These are phyloP conservation scores for Heracleum sosnowskyi DNA, from an alignment of 129 eudicot species.

Conservation along the genomic window DNA sequence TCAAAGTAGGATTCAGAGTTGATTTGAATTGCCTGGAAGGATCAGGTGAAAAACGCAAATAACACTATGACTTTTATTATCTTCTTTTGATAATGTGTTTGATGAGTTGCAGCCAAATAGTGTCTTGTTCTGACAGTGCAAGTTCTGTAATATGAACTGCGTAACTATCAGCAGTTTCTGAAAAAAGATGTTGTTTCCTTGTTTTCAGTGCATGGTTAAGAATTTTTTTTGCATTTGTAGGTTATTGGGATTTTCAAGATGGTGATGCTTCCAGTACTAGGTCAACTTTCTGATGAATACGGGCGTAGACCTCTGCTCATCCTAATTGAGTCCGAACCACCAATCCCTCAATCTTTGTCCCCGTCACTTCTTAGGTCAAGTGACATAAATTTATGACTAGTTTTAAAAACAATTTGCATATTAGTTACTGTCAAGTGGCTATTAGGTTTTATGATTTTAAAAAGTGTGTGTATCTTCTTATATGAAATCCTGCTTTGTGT, in stretches of 20 bases:
- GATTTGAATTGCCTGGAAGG: conserved; percentile 6
- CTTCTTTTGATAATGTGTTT: too few species aligned
- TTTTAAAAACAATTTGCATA: too few species aligned
- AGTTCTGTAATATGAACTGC: not conserved
- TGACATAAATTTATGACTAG: too few species aligned
- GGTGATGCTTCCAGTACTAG: conserved; percentile 81
- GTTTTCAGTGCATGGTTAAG: not conserved
- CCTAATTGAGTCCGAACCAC: conserved; percentile 68
- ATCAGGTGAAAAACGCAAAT: not conserved
- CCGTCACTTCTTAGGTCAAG: too few species aligned
- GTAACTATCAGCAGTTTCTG: not conserved
- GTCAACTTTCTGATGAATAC: conserved; percentile 86
- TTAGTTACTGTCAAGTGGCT: too few species aligned
- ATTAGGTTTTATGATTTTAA: too few species aligned
- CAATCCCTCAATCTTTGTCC: too few species aligned
- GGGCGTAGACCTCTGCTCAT: conserved; percentile 96
- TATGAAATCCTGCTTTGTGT: too few species aligned
- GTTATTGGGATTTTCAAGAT: conserved; percentile 90
- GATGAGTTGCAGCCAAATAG: too few species aligned
- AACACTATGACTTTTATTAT: too few species aligned
- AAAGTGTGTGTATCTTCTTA: too few species aligned
- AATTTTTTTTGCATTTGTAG: conserved; percentile 25
- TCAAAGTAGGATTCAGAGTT: conserved; percentile 1
- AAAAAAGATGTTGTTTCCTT: not conserved
- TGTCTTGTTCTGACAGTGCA: not conserved